Evolutionary conservation across 345 rosid genomes (phyloP).

Genomic region (Abelmoschus esculentus): DNA sequence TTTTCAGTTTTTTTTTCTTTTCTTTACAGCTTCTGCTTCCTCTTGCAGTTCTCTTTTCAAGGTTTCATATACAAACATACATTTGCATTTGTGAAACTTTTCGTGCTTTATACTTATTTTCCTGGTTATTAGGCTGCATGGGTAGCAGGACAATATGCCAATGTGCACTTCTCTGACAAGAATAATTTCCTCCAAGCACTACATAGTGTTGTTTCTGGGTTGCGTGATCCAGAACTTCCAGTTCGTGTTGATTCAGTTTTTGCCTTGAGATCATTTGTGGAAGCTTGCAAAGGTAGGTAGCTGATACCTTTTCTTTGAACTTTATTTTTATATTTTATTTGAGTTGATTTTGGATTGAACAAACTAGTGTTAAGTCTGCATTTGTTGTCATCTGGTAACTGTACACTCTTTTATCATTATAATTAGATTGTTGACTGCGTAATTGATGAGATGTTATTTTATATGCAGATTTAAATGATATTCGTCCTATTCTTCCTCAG

Average conservation of each 20-base stretch:
- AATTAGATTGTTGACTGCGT: too few species aligned
- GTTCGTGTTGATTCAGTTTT: constrained; percentile 97
- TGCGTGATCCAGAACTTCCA: constrained; percentile 93
- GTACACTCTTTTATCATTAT: too few species aligned
- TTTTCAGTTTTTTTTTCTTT: background rate
- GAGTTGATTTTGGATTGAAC: background rate
- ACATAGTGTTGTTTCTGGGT: constrained; percentile 80
- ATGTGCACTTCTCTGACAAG: constrained; percentile 71
- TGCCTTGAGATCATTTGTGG: constrained; percentile 90
- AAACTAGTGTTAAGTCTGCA: too few species aligned
- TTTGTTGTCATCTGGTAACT: too few species aligned
- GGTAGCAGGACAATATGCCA: constrained; percentile 98
- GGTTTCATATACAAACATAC: background rate
- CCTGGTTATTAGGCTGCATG: constrained; percentile 69
- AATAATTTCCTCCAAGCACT: constrained; percentile 74
- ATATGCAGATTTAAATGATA: too few species aligned
- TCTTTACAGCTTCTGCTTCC: background rate
- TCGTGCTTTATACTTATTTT: background rate
- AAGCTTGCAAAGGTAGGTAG: constrained; percentile 74
- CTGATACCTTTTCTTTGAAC: background rate
- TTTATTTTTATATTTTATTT: background rate
- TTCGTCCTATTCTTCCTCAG: too few species aligned
- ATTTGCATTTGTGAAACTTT: background rate
- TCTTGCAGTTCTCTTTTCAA: background rate
- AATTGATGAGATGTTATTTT: too few species aligned